Base-by-base conservation (phyloP, 2,329 filamentous ascomycete genomes). In the Aureobasidium pullulans region DNA sequence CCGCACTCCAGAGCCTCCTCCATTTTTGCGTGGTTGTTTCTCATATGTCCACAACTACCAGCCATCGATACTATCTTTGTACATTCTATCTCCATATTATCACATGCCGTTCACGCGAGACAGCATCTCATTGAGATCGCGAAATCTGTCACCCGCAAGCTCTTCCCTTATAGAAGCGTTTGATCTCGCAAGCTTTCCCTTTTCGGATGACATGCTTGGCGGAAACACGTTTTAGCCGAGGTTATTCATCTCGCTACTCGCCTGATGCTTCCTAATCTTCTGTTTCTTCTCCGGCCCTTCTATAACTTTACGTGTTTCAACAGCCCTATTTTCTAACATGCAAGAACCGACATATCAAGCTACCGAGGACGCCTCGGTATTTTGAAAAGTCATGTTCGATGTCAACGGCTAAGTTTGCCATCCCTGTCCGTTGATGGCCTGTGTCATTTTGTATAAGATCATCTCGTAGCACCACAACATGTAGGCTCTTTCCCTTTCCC, bases 241-340 rank as follows among this genome's bases (percentile, higher is more conserved):
- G 48, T n/a, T 28, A 6, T 39, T 40, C 36, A 31, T 52, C 36
- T 52, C 36, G 48, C 19, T 11, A 50, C 36, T 52, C 48, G 48
- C 48, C 34, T 29, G 48, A 50, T 31, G 15, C 48, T 52, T 52
- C 48, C 48, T 40, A 39, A 52, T 52, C 36, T 7, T 52, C 36
- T 29, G 13, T 13, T n/a, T 15, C 5, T 16, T 40, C 48, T 16
- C 11, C 48, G 34, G 48, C 48, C 36, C 48, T 40, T 39, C 48
- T 40, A 40, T 23, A 34, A 40, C 23, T 52, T 50, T 50, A 37
- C 47, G 16, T 39, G 37, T 29, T 36, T 31, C 23, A 8, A 28
- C 19, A 36, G 29, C 36, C 34, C 23, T 40, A 28, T 40, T 39
- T 11, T 40, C 28, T 10, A 28, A 29, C 19, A 28, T 23, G 4